Conservation (phyloP, 441 rosid species). For the Populus hybrid region DNA sequence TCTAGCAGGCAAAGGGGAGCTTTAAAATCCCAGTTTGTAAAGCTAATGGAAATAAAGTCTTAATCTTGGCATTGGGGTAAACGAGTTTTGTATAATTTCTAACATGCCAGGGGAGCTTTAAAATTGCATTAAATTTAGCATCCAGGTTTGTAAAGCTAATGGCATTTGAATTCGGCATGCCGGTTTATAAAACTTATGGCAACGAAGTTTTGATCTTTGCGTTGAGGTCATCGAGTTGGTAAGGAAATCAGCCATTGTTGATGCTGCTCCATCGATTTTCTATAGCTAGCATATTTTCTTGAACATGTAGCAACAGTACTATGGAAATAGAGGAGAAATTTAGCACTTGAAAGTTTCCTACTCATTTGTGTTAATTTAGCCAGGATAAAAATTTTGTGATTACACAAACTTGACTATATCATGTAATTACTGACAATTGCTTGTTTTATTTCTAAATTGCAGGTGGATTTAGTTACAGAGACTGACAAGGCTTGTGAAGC, state of each 20-base stretch:
- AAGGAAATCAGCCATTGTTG: neutral
- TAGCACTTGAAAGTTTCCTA: neutral
- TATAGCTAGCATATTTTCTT: neutral
- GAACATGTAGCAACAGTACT: neutral
- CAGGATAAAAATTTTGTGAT: neutral
- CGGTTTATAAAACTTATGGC: no score
- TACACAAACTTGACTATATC: neutral
- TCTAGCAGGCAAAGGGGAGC: neutral
- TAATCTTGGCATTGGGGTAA: neutral
- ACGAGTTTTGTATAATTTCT: neutral
- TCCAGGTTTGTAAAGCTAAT: neutral
- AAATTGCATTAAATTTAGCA: neutral
- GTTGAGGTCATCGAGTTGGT: neutral
- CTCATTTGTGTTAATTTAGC: neutral
- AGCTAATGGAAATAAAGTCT: neutral
- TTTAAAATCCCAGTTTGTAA: neutral
- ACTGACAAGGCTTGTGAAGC: slow-evolving; percentile 98
- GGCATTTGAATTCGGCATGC: no score
- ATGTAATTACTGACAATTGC: neutral
- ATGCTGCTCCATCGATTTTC: neutral
- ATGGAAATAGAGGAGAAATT: neutral
- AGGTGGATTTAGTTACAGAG: slow-evolving; percentile 97
- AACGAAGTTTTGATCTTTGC: neutral
- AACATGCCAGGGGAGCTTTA: neutral
- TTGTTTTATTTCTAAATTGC: slow-evolving; percentile 9